These are phyloP conservation scores for Rhizodiscina lignyota DNA, from an alignment of 495 filamentous ascomycete species.

Conservation along the genomic window DNA sequence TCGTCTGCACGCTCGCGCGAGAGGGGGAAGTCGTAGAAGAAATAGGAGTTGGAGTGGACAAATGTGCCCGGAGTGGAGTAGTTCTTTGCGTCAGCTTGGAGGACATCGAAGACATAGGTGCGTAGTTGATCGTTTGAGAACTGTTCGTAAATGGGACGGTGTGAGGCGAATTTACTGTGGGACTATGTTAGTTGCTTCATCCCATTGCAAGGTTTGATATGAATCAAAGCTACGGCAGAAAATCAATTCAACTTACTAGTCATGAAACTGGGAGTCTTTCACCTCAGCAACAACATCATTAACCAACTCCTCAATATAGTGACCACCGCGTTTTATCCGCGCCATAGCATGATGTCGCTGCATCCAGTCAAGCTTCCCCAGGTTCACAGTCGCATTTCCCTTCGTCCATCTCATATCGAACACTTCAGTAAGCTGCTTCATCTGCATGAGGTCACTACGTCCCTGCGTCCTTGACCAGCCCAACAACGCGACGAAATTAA, in stretches of 20 bases:
- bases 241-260: too few relatives aligned
- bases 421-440: conserved; percentile 22
- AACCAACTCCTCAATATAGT: too few relatives aligned
- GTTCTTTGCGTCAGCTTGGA: conserved; percentile 42
- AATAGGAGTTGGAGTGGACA: conserved; percentile 38
- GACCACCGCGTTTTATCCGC: too few relatives aligned
- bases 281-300: too few relatives aligned
- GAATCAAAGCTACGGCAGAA: too few relatives aligned
- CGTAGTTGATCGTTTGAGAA: conserved; percentile 3
- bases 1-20: too few relatives aligned
- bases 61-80: conserved; percentile 44
- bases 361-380: conserved; percentile 64
- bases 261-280: too few relatives aligned
- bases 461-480: conserved; percentile 64
- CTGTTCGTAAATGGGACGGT: conserved; percentile 3
- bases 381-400: conserved; percentile 73
- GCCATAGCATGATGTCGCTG: conserved; percentile 62
- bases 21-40: too few relatives aligned
- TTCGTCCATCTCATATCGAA: conserved; percentile 75
- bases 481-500: conserved; percentile 71
- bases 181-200: conserved; percentile 16
- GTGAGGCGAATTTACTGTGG: conserved; percentile 13
- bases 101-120: conserved; percentile 31
- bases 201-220: conserved; percentile 21
- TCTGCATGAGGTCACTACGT: conserved; percentile 33